Percentiles rank a stretch among this genome's conserved stretches.
Evolutionary conservation across 768 basidiomycete species (phyloP).

Genomic region (Artomyces pyxidatus): DNA sequence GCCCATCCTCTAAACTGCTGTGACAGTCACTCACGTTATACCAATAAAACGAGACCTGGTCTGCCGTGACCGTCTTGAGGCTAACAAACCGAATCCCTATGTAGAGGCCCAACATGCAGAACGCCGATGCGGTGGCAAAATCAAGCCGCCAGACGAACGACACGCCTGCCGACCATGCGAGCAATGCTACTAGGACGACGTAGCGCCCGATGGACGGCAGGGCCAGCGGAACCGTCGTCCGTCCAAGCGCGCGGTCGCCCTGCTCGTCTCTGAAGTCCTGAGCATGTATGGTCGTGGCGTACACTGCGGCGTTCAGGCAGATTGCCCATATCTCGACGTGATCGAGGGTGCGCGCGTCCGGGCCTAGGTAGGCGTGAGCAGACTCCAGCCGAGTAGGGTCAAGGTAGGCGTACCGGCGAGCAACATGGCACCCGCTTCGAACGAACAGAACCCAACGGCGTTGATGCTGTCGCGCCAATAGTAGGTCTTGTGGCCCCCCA

Average conservation of each 20-base stretch:
- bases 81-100: constrained; percentile 20
- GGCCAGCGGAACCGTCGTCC: constrained; percentile 37
- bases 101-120: constrained; percentile 25
- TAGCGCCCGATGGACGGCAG: constrained; percentile 27
- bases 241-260: constrained; percentile 31
- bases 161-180: constrained; percentile 31
- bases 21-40: constrained; percentile 12
- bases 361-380: background rate
- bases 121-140: constrained; percentile 16
- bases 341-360: constrained; percentile 16
- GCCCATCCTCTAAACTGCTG: background rate
- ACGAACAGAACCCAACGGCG: constrained; percentile 28
- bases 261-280: constrained; percentile 40
- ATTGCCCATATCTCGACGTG: constrained; percentile 25
- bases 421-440: constrained; percentile 31
- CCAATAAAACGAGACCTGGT: constrained; percentile 17
- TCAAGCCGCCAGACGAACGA: constrained; percentile 29
- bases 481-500: constrained; percentile 14
- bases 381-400: background rate
- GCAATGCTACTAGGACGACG: constrained; percentile 26
- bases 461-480: constrained; percentile 30
- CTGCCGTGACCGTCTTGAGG: constrained; percentile 6
- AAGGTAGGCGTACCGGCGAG: constrained; percentile 25
- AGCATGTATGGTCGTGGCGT: constrained; percentile 39
- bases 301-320: constrained; percentile 29